A percentile compares a stretch with the other conserved stretches of the same genome.
Evolutionary conservation across 208 protist genomes (phyloP).

Genomic region (Blechomonas ayalai): DNA sequence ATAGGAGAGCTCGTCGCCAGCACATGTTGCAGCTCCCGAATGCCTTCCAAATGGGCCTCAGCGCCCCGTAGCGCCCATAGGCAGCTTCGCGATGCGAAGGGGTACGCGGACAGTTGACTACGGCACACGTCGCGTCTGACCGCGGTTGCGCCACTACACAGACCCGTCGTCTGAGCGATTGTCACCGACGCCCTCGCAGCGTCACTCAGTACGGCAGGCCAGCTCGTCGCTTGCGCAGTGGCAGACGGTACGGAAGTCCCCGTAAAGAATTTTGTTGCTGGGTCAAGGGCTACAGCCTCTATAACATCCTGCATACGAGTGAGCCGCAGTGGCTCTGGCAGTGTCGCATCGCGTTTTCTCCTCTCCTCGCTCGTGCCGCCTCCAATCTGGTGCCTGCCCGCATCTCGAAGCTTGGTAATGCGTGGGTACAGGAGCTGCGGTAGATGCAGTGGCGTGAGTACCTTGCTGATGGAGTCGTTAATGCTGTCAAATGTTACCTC

Average conservation of each 20-base stretch:
- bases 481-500: conserved; percentile 35
- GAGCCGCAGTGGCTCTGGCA: conserved; percentile 15
- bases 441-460: conserved; percentile 47
- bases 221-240: background rate
- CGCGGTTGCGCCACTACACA: background rate
- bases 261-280: conserved; percentile 68
- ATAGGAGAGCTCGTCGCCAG: conserved; percentile 10
- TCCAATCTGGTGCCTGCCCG: background rate
- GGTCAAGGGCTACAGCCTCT: conserved; percentile 55
- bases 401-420: conserved; percentile 13
- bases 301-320: conserved; percentile 29
- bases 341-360: conserved; percentile 1
- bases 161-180: background rate
- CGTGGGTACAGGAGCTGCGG: conserved; percentile 45
- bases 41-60: conserved; percentile 19
- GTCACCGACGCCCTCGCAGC: background rate
- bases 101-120: conserved; percentile 12
- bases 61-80: conserved; percentile 58
- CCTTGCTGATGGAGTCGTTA: conserved; percentile 34
- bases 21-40: conserved; percentile 37
- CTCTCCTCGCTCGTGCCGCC: background rate
- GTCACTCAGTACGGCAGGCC: conserved; percentile 14
- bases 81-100: too few species aligned
- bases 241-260: conserved; percentile 12
- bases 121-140: background rate